Percentiles rank a stretch among this genome's conserved stretches.
Evolutionary conservation across 768 basidiomycete genomes (phyloP).

Genomic region (Termitomyces sp.): DNA sequence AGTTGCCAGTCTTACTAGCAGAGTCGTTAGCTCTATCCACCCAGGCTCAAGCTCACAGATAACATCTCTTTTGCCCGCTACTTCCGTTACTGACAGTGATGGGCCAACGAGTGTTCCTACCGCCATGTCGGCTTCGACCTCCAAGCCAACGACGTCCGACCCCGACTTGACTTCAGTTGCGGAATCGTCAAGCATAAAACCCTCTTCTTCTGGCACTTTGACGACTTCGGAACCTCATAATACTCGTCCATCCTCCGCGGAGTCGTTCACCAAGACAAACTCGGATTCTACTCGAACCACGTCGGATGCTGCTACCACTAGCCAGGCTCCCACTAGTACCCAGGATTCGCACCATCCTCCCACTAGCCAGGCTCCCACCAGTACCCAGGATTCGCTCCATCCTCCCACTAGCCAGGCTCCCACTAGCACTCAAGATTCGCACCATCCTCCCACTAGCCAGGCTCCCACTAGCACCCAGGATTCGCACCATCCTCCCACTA

Average conservation of each 20-base stretch:
- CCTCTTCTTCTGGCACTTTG: not conserved
- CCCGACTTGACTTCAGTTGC: no score
- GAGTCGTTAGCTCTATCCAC: no score
- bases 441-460: not conserved
- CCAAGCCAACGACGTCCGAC: not conserved
- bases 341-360: not conserved
- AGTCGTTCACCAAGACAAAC: not conserved
- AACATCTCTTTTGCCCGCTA: not conserved
- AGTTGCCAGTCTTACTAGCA: not conserved
- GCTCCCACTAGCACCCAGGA: not conserved
- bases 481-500: not conserved
- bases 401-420: not conserved
- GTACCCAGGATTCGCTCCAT: not conserved
- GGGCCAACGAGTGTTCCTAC: not conserved
- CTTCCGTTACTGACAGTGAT: not conserved
- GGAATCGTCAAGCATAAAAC: not conserved
- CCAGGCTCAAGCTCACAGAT: not conserved
- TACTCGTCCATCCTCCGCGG: not conserved
- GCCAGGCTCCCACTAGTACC: not conserved
- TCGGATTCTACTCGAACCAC: not conserved
- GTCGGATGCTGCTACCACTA: not conserved
- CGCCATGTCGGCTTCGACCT: not conserved
- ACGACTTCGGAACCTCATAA: not conserved
- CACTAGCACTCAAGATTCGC: not conserved
- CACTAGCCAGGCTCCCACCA: not conserved